Evolutionary conservation across 2,329 filamentous ascomycete genomes (phyloP).

Genomic region (Trichoderma sp.): DNA sequence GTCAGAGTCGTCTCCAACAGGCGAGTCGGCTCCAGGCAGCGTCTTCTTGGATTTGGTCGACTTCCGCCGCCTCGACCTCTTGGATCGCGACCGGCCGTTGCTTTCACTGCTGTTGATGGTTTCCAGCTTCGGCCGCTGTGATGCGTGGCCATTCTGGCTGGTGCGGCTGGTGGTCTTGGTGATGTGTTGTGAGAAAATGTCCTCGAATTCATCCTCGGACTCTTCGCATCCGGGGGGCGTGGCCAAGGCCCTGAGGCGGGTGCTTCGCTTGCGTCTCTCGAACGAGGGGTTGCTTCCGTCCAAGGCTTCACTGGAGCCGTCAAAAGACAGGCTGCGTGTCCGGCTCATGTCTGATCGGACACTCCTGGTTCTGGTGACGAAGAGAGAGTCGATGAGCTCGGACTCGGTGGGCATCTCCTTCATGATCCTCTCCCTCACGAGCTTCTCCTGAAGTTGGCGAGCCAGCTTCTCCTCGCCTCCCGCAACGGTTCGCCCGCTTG

Average conservation of each 20-base stretch:
- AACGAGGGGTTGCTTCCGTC: constrained; percentile 34
- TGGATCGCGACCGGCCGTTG: constrained; percentile 36
- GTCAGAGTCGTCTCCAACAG: constrained; percentile 45
- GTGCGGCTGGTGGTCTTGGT: constrained; percentile 36
- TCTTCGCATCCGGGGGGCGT: constrained; percentile 38
- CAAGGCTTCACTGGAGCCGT: constrained; percentile 42
- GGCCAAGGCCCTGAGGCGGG: constrained; percentile 37
- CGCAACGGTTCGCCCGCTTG: constrained; percentile 48
- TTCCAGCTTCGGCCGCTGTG: constrained; percentile 49
- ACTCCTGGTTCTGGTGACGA: constrained; percentile 38
- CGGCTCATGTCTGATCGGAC: constrained; percentile 40
- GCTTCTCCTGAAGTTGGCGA: constrained; percentile 49
- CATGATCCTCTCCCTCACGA: constrained; percentile 51
- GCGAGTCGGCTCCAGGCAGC: constrained; percentile 40
- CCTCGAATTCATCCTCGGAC: constrained; percentile 41
- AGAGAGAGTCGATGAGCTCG: constrained; percentile 50
- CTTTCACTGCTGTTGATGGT: constrained; percentile 50
- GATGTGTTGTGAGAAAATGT: constrained; percentile 35
- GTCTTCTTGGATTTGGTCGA: constrained; percentile 38
- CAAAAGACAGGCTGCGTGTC: constrained; percentile 45
- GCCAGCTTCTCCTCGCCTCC: constrained; percentile 48
- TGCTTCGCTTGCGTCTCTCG: constrained; percentile 35
- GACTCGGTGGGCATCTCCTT: constrained; percentile 48
- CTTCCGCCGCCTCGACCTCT: constrained; percentile 37
- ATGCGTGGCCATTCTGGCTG: constrained; percentile 40